Evolutionary conservation across 1,139 yeast species (phyloP).

Genomic region (Kodamaea fungicola): DNA sequence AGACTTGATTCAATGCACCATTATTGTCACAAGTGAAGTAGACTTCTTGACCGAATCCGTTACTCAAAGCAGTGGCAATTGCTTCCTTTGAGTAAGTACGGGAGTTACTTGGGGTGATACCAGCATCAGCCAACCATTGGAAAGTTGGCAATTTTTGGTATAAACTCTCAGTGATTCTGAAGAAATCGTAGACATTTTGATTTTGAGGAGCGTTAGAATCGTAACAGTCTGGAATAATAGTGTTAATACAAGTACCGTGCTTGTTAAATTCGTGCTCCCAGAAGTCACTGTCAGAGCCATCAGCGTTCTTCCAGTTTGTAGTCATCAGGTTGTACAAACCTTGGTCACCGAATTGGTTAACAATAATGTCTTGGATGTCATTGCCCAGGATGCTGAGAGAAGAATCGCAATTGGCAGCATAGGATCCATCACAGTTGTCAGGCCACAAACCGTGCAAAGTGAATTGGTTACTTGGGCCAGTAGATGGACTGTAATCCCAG

Average conservation of each 20-base stretch:
- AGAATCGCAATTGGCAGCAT: slow-evolving; percentile 66
- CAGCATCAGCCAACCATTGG: slow-evolving; percentile 60
- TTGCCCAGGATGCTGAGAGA: slow-evolving; percentile 46
- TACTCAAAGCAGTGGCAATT: slow-evolving; percentile 59
- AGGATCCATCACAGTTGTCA: slow-evolving; percentile 74
- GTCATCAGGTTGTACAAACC: slow-evolving; percentile 58
- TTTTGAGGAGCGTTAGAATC: slow-evolving; percentile 27
- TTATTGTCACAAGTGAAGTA: slow-evolving; percentile 68
- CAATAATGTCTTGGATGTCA: slow-evolving; percentile 49
- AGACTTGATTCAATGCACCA: slow-evolving; percentile 74
- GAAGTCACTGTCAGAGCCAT: slow-evolving; percentile 66
- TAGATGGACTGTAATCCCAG: slow-evolving; percentile 87
- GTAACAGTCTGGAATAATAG: slow-evolving; percentile 73
- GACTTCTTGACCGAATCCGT: slow-evolving; percentile 60
- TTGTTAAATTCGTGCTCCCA: slow-evolving; percentile 96
- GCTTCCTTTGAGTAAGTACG: slow-evolving; percentile 61
- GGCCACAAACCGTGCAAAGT: slow-evolving; percentile 90
- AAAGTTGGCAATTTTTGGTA: slow-evolving; percentile 68
- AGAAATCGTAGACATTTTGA: slow-evolving; percentile 77
- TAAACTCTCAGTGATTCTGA: slow-evolving; percentile 58
- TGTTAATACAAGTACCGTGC: slow-evolving; percentile 89
- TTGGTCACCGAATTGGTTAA: slow-evolving; percentile 42
- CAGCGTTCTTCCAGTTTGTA: slow-evolving; percentile 70
- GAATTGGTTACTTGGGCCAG: slow-evolving; percentile 66
- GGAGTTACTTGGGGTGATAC: slow-evolving; percentile 62